Conservation (phyloP, 352 stramenopile species). For the Hyaloperonospora brassicae region DNA sequence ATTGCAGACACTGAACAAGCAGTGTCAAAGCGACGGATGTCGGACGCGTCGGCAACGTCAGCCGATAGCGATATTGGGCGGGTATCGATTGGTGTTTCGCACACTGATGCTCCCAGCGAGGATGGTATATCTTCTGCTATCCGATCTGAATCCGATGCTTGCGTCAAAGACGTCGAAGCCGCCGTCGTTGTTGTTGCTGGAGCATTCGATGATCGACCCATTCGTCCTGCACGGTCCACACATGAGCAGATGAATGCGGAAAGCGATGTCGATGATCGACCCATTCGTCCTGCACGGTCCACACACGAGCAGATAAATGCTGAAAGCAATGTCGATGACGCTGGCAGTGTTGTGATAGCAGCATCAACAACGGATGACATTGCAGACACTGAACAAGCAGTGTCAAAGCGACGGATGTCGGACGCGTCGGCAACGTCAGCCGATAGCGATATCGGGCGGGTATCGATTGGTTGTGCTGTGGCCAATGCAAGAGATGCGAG, state of each 20-base stretch:
- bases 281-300: too few species aligned
- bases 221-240: slow-evolving; percentile 6
- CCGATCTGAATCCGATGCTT: too few species aligned
- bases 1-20: too few species aligned
- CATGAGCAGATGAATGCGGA: neutral
- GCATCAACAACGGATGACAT: too few species aligned
- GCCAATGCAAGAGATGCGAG: neutral
- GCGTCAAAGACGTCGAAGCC: neutral
- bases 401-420: too few species aligned
- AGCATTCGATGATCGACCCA: slow-evolving; percentile 13
- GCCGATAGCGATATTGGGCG: neutral
- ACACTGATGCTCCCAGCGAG: neutral
- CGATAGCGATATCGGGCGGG: neutral
- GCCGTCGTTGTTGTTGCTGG: neutral
- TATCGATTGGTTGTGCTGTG: neutral
- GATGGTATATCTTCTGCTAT: neutral
- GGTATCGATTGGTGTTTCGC: neutral
- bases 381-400: too few species aligned
- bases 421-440: too few species aligned
- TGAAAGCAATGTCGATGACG: neutral
- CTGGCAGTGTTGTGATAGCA: neutral
- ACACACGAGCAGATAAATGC: neutral
- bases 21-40: too few species aligned
- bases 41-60: too few species aligned
- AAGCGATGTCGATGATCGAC: slow-evolving; percentile 1